These are phyloP conservation scores for Corylus heterophylla DNA, from an alignment of 306 rosid species.

Conservation along the genomic window DNA sequence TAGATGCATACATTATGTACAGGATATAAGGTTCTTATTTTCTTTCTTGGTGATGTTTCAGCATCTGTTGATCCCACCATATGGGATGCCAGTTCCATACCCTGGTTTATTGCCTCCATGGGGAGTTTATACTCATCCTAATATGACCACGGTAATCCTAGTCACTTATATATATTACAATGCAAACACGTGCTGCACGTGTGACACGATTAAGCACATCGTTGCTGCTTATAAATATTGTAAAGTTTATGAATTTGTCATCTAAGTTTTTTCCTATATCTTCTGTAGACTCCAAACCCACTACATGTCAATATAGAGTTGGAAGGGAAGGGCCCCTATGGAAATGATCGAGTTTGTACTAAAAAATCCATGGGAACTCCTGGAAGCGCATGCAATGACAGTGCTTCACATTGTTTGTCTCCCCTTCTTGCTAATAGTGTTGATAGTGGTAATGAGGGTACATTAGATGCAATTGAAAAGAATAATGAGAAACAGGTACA, in stretches of 20 bases:
- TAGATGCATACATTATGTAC: background rate
- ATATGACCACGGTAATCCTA: slow-evolving; percentile 68
- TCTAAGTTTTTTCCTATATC: slow-evolving; percentile 20
- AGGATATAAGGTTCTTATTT: slow-evolving; percentile 18
- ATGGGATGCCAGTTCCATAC: slow-evolving; percentile 92
- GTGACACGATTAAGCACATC: background rate
- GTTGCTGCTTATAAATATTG: too few relatives aligned
- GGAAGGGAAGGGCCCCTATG: slow-evolving; percentile 70
- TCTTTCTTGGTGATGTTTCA: slow-evolving; percentile 38
- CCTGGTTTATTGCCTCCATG: slow-evolving; percentile 93
- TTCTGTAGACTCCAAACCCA: slow-evolving; percentile 58
- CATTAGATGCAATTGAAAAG: slow-evolving; percentile 71
- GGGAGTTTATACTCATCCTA: slow-evolving; percentile 88
- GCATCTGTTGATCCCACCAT: slow-evolving; percentile 90
- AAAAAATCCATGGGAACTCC: slow-evolving; percentile 68
- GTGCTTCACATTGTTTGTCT: slow-evolving; percentile 60
- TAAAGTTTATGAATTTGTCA: slow-evolving; percentile 20
- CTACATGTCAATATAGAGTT: slow-evolving; percentile 46
- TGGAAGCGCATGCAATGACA: slow-evolving; percentile 67
- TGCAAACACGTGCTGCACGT: too few relatives aligned
- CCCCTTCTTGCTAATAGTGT: slow-evolving; percentile 38
- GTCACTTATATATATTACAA: background rate
- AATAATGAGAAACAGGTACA: slow-evolving; percentile 53
- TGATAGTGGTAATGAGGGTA: slow-evolving; percentile 86
- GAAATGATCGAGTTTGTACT: slow-evolving; percentile 61